Percentiles rank a stretch among this genome's conserved stretches.
phyloP scores from a whole-genome alignment of 441 rosid species.

The Arabidopsis hybrid region DNA sequence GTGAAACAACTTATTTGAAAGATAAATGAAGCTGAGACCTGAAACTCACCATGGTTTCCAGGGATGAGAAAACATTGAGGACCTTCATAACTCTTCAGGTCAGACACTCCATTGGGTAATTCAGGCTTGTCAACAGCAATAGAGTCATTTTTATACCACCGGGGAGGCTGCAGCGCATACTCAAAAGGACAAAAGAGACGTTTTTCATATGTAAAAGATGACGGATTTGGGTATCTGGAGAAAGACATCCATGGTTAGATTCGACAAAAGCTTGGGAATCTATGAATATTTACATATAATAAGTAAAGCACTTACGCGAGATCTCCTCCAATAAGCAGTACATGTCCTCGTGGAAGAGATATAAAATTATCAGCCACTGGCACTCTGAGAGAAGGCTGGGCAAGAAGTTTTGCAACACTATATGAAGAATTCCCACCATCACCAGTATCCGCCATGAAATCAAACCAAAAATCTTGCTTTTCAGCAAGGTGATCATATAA shows the following conservation, averaged over 20 bases:
- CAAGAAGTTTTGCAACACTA: conserved; percentile 84
- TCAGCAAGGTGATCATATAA: conserved; percentile 83
- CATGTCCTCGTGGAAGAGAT: conserved; percentile 73
- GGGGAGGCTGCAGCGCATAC: conserved; percentile 97
- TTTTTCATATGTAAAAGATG: conserved; percentile 86
- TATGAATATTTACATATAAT: conserved; percentile 12
- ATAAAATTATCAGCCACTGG: conserved; percentile 51
- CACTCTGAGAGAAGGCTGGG: conserved; percentile 74
- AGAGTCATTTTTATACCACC: conserved; percentile 77
- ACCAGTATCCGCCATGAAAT: conserved; percentile 99
- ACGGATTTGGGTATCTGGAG: conserved; percentile 96
- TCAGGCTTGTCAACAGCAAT: conserved; percentile 92
- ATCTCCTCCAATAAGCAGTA: conserved; percentile 97
- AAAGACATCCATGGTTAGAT: conserved; percentile 24
- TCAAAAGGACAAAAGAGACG: conserved; percentile 96
- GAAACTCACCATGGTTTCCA: conserved; percentile 94
- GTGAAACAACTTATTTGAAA: conserved; percentile 12
- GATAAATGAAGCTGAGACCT: conserved; percentile 35
- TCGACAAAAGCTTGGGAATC: conserved; percentile 17
- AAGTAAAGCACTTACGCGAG: conserved; percentile 87
- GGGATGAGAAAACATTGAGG: conserved; percentile 96
- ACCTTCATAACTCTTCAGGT: conserved; percentile 85
- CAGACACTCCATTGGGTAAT: conserved; percentile 72
- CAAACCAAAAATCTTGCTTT: conserved; percentile 91
- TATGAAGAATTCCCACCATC: conserved; percentile 99